A percentile compares a stretch with the other conserved stretches of the same genome.
Conservation (phyloP, 176 grass and related monocot genomes). For the Oropetium thomaeum region DNA sequence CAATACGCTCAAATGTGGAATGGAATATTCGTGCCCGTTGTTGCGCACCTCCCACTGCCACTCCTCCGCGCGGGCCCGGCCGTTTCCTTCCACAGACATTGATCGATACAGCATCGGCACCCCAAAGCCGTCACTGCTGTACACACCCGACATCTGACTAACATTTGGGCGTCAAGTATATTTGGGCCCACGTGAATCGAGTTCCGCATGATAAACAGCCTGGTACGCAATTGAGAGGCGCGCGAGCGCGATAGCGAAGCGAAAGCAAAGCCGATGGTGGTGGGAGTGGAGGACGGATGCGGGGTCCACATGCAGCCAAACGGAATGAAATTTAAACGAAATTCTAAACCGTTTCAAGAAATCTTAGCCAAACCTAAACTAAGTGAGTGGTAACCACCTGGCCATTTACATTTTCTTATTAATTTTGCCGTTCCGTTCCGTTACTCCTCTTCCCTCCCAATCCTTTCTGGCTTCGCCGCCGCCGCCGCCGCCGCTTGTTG, state of each 20-base stretch:
- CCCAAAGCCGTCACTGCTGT: not conserved
- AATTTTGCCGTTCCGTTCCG: not conserved
- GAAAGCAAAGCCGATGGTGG: not conserved
- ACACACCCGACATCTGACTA: not conserved
- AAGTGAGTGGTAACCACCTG: not conserved
- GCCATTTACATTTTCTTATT: not conserved
- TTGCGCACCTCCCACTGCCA: not conserved
- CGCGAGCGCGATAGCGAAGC: not conserved
- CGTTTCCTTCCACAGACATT: not conserved
- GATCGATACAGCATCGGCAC: not conserved
- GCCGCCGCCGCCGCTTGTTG: not conserved
- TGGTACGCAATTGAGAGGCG: not conserved
- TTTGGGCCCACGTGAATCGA: not conserved
- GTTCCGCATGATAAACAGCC: not conserved
- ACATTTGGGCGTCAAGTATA: not conserved
- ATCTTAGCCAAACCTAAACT: not conserved
- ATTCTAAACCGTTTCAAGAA: not conserved
- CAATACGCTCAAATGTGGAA: not conserved
- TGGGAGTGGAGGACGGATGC: not conserved
- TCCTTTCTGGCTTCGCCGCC: not conserved
- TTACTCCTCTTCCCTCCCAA: not conserved
- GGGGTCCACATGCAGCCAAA: not conserved
- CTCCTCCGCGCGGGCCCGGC: too few relatives aligned
- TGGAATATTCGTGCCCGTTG: slow-evolving; percentile 2
- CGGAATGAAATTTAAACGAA: not conserved